Evolutionary conservation across 176 grass and related monocot genomes (phyloP), one percentile per base, ranked within the genome.

Genomic region (Metroxylon sagu): DNA sequence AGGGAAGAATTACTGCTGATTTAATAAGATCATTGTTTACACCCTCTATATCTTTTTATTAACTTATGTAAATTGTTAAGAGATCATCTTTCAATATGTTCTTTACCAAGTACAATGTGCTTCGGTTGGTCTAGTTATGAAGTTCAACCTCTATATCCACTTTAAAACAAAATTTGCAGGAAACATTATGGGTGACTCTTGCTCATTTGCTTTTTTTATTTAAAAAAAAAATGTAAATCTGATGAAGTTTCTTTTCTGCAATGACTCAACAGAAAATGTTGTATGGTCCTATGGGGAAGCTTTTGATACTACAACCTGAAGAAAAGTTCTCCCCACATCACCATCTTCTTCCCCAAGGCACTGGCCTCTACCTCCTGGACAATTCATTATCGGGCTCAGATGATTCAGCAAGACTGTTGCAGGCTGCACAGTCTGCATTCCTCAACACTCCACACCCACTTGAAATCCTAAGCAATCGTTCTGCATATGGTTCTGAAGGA

Each of bases 221-320:
- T 2, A 39, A 10, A 39, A 12, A 39, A 39, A 43, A 12, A 3
- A 14, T 43, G 35, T 43, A 43, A 39, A 43, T 43, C 8, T 43
- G 35, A 43, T 10, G 3, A 14, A 43, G 8, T 39, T 12, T 43
- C 43, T 48, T 10, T 60, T 26, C 54, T 67, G 7, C 10, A 53
- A 62, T 26, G 62, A 17, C 2, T 56, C 25, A 66, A 75, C 81
- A 97, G 93, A 91, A 97, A 17, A 65, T 97, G 14, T 60, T 97
- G 64, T 97, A 97, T 53, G 87, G 75, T n/a, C 93, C 92, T 3
- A 91, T 91, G 92, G 92, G 92, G 0, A 80, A 82, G 61, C 72
- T 97, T 21, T 21, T 97, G 6, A 97, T 97, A 77, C 31, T 97
- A 29, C 92, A 97, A 80, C 92, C 87, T 51, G 92, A 97, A 51